These are phyloP conservation scores for Cardamine occulta DNA, from an alignment of 345 rosid species.

Conservation along the genomic window DNA sequence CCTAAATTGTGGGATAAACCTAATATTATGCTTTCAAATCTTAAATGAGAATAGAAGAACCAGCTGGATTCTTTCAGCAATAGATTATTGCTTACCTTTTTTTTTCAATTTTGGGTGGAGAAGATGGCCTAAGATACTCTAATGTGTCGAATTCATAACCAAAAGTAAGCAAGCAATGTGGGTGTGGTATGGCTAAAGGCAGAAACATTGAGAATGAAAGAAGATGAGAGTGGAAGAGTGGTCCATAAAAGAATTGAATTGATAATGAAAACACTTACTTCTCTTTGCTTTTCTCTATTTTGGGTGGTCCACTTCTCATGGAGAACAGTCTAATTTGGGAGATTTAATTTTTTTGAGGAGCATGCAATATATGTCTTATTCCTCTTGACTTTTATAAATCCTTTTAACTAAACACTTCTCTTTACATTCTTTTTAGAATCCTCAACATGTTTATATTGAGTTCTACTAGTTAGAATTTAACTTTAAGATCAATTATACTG, in stretches of 20 bases:
- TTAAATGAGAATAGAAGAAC: conserved; percentile 22
- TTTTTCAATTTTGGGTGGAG: conserved; percentile 26
- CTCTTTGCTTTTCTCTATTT: conserved; percentile 33
- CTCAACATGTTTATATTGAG: neutral
- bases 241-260: conserved; percentile 35
- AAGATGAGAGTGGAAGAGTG: conserved; percentile 45
- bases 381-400: conserved; percentile 28
- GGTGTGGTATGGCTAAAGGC: conserved; percentile 42
- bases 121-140: conserved; percentile 32
- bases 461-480: neutral
- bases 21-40: neutral
- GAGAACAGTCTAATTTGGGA: conserved; percentile 27
- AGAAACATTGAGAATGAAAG: conserved; percentile 40
- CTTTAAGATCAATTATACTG: neutral
- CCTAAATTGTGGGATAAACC: neutral
- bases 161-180: conserved; percentile 43
- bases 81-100: conserved; percentile 15
- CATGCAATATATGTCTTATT: conserved; percentile 21
- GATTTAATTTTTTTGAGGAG: conserved; percentile 14
- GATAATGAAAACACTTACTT: neutral
- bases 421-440: conserved; percentile 22
- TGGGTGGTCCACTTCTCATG: conserved; percentile 35
- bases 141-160: conserved; percentile 34
- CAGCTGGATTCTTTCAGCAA: conserved; percentile 29
- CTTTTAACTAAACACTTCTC: neutral